These are phyloP conservation scores for Scenedesmus sp. DNA, from an alignment of 163 green algal genomes.

Conservation along the genomic window DNA sequence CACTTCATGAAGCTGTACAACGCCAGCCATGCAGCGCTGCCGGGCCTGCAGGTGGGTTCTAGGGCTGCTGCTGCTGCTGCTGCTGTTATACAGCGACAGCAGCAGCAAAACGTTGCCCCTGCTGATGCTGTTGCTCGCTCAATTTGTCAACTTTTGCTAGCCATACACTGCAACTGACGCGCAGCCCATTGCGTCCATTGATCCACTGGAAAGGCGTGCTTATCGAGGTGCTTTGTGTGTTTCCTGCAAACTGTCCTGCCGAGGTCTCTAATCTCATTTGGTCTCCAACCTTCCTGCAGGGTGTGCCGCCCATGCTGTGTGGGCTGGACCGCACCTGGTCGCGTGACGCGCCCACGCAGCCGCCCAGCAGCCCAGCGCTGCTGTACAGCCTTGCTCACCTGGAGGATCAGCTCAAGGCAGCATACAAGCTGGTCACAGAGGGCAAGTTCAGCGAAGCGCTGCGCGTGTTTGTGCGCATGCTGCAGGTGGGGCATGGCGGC, in stretches of 20 bases:
- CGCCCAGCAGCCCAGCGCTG: constrained; percentile 79
- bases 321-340: constrained; percentile 81
- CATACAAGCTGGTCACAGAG: constrained; percentile 97
- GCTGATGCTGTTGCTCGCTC: too few relatives aligned
- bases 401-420: constrained; percentile 80
- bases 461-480: constrained; percentile 83
- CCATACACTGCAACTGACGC: too few relatives aligned
- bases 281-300: constrained; percentile 8
- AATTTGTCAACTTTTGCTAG: too few relatives aligned
- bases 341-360: constrained; percentile 68
- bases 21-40: constrained; percentile 77
- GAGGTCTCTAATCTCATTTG: too few relatives aligned
- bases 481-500: constrained; percentile 73
- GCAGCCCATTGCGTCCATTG: too few relatives aligned
- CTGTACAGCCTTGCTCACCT: constrained; percentile 82
- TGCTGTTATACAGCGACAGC: not conserved
- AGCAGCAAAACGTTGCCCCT: not conserved
- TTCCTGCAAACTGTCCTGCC: not conserved
- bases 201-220: too few relatives aligned
- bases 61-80: not conserved
- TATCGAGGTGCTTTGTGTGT: not conserved
- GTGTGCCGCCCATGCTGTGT: constrained; percentile 65
- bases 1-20: constrained; percentile 89
- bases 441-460: constrained; percentile 98
- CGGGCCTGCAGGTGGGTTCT: constrained; percentile 67